phyloP scores from a whole-genome alignment of 2,329 filamentous ascomycete genomes.

The Colletotrichum sublineola region DNA sequence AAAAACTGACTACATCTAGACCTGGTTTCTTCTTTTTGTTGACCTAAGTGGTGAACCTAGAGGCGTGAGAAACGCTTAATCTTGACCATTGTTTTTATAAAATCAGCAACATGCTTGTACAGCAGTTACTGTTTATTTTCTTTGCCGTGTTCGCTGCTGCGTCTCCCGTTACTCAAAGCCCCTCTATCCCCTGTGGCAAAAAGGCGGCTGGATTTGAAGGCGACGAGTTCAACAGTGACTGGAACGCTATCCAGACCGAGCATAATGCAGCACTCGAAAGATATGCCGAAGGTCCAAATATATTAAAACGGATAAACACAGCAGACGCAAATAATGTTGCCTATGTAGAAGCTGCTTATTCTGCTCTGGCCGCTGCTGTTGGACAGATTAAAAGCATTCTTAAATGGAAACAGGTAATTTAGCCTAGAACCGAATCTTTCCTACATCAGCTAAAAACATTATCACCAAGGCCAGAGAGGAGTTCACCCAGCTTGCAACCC shows the following conservation, averaged over 20 bases:
- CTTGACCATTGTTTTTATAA: no score
- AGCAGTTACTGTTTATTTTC: neutral
- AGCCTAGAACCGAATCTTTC: neutral
- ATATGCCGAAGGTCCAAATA: neutral
- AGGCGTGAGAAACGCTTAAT: no score
- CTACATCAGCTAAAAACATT: no score
- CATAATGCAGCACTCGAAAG: neutral
- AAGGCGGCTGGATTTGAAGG: no score
- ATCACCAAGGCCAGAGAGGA: neutral
- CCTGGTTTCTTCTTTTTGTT: no score
- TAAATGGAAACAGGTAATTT: slow-evolving; percentile 9
- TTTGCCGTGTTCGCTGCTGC: neutral
- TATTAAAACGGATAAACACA: neutral
- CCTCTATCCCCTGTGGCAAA: neutral
- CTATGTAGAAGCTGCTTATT: neutral
- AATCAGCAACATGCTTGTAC: no score
- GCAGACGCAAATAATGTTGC: neutral
- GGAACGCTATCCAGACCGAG: slow-evolving; percentile 2
- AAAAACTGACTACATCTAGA: no score
- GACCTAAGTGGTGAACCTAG: no score
- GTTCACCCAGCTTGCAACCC: slow-evolving; percentile 19
- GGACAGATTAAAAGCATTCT: neutral
- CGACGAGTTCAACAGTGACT: slow-evolving; percentile 2
- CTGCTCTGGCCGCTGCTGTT: no score
- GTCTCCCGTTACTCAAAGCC: neutral